Base-by-base conservation (phyloP, 257 asterid genomes). In the Galeopsis tetrahit region DNA sequence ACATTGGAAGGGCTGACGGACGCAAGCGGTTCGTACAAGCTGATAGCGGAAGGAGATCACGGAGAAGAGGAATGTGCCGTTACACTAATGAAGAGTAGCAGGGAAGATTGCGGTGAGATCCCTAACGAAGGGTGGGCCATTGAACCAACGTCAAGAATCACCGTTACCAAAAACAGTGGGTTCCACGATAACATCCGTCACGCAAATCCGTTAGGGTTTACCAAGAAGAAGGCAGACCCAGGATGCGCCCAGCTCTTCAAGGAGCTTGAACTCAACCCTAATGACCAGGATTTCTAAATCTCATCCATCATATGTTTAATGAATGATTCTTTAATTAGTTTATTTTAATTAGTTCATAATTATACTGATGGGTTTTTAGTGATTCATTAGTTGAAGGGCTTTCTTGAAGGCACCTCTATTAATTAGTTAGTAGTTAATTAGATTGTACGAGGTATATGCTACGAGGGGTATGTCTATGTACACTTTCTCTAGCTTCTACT, bases 41-140 rank as follows among this genome's bases (percentile, higher is more conserved):
- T 89, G 69, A 59, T 55, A 8, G 89, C 63, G 49, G 81, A 72
- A 4, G 89, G 87, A 0, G 88, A 89, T 39, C 96, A 89, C 69
- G 91, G 83, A 49, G 83, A 78, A 1, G 93, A 89, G 36, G 74
- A 79, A 2, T 89, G 96, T 60, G 84, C 68, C 32, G 74, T 87
- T 53, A 79, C 80, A 2, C 72, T 81, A 36, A 65, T 80, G 58
- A 85, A 82, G 82, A 89, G 96, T 76, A 63, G 86, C 74, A 63
- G 82, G 42, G 63, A 80, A 4, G 93, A 87, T 76, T 89, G 96
- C 65, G 49, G 31, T 0, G 89, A 83, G 64, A 63, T 82, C 32
- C 85, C 84, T 0, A 48, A 65, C 10, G 84, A 82, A 57, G 80
- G 82, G 0, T 70, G 77, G 79, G 85, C 85, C 1, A 69, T 49